A percentile compares a stretch with the other conserved stretches of the same genome.
phyloP scores from a whole-genome alignment of 352 stramenopile species.

The Hyaloperonospora brassicae region DNA sequence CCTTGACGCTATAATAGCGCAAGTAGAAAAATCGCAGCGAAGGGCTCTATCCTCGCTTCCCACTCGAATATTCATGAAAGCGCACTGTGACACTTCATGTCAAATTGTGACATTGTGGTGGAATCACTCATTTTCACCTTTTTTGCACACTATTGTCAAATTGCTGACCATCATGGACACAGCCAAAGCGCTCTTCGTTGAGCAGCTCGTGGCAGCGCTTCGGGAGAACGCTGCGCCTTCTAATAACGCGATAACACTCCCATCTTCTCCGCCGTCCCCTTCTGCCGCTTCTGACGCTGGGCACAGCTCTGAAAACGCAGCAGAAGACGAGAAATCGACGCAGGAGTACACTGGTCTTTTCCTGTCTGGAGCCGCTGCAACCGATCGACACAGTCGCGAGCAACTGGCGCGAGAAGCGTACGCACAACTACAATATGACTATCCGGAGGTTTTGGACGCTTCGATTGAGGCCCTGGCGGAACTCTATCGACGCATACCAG shows the following conservation, averaged over 20 bases:
- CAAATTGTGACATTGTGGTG: too few relatives aligned
- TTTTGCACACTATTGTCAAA: too few relatives aligned
- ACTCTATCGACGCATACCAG: conserved; percentile 28
- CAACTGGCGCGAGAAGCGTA: conserved; percentile 30
- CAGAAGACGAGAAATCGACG: conserved; percentile 14
- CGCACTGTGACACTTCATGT: too few relatives aligned
- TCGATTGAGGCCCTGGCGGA: conserved; percentile 37
- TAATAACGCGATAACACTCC: conserved; percentile 1
- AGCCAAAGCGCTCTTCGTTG: conserved; percentile 43
- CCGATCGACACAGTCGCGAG: conserved; percentile 3
- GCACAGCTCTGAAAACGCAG: conserved; percentile 14
- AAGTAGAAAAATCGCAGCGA: too few relatives aligned
- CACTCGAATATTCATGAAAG: too few relatives aligned
- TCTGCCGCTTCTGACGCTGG: not conserved
- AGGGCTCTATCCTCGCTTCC: too few relatives aligned
- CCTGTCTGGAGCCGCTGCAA: not conserved
- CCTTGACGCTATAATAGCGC: too few relatives aligned
- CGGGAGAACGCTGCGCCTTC: conserved; percentile 35
- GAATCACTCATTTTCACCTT: too few relatives aligned
- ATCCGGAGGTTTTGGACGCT: conserved; percentile 30
- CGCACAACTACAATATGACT: conserved; percentile 51
- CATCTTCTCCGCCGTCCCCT: conserved; percentile 3
- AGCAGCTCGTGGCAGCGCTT: conserved; percentile 48
- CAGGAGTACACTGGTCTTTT: conserved; percentile 21
- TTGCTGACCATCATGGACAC: conserved; percentile 16